Evolutionary conservation across 108 stramenopile species (phyloP).

Genomic region (Skeletonema menzelii): DNA sequence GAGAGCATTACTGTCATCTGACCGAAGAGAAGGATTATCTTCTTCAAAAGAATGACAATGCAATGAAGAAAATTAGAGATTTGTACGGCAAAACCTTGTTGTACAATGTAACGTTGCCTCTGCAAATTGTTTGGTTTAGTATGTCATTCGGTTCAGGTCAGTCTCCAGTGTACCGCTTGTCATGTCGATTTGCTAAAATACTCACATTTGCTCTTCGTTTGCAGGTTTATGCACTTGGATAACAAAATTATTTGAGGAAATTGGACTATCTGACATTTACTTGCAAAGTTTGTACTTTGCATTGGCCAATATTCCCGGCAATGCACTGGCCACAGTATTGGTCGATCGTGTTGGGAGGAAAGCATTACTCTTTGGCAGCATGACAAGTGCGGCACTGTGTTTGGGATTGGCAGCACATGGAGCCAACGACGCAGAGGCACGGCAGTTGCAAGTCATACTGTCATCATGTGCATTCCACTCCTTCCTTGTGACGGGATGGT

Average conservation of each 20-base stretch:
- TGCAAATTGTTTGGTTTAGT: constrained; percentile 6
- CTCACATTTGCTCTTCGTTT: neutral
- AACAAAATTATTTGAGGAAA: constrained; percentile 6
- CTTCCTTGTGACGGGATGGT: constrained; percentile 12
- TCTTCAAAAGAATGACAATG: neutral
- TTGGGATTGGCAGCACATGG: constrained; percentile 5
- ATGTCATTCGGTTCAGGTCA: constrained; percentile 8
- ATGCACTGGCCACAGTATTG: neutral
- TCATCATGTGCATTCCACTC: constrained; percentile 8
- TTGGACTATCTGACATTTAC: constrained; percentile 8
- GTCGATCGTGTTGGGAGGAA: constrained; percentile 18
- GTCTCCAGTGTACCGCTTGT: neutral
- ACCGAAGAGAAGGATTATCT: neutral
- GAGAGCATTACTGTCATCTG: neutral
- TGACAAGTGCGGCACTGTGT: constrained; percentile 3
- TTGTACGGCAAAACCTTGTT: constrained; percentile 3
- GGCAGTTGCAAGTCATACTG: neutral
- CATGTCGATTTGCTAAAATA: neutral
- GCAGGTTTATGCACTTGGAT: constrained; percentile 23
- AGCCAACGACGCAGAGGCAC: constrained; percentile 2
- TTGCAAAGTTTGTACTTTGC: constrained; percentile 17
- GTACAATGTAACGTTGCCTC: neutral
- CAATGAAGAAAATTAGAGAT: constrained; percentile 6
- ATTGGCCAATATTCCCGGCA: constrained; percentile 8
- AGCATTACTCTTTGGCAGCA: neutral